phyloP scores from a whole-genome alignment of 306 rosid species.

The Cajanus cajan region DNA sequence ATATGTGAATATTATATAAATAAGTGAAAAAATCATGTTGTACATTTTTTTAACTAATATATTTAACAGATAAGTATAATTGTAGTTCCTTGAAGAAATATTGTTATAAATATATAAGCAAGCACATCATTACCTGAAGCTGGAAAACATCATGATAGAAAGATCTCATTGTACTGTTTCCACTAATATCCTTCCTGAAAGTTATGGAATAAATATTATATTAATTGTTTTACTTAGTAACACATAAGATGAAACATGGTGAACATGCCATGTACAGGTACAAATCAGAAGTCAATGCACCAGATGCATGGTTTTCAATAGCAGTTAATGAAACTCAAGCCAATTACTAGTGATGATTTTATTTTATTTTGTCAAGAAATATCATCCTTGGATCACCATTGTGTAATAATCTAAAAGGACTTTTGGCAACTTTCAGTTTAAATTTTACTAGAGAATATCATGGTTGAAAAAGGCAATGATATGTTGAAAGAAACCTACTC shows the following conservation, averaged over 20 bases:
- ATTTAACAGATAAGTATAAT: neutral
- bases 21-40: neutral
- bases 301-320: neutral
- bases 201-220: constrained; percentile 22
- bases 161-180: constrained; percentile 66
- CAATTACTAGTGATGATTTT: neutral
- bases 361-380: neutral
- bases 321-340: constrained; percentile 16
- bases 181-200: constrained; percentile 80
- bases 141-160: constrained; percentile 72
- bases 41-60: neutral
- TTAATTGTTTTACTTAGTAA: constrained; percentile 6
- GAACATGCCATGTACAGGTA: constrained; percentile 11
- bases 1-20: constrained; percentile 12
- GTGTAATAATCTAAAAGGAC: neutral
- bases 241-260: neutral
- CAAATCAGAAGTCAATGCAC: neutral
- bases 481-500: constrained; percentile 67
- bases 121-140: constrained; percentile 72
- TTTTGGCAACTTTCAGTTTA: neutral
- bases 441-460: constrained; percentile 2
- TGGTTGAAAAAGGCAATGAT: constrained; percentile 18
- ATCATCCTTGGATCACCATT: neutral
- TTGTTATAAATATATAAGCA: constrained; percentile 3
- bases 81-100: neutral